Conservation (phyloP, 2,329 filamentous ascomycete species). For the Trichoderma koningiopsis region DNA sequence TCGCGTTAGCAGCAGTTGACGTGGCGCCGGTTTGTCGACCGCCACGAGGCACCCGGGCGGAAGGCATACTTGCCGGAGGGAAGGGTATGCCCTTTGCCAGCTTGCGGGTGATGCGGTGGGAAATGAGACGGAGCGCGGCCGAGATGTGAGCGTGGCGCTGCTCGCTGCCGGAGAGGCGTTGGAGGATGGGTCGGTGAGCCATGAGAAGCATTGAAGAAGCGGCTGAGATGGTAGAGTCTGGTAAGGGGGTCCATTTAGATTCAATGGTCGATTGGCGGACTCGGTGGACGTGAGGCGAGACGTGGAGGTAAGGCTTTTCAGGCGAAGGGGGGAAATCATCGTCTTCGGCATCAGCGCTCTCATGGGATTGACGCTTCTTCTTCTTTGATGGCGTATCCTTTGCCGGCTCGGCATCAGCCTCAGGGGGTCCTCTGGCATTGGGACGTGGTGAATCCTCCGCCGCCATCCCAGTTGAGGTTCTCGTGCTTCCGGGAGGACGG, state of each 20-base stretch:
- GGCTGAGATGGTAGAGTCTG: constrained; percentile 55
- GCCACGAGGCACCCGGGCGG: constrained; percentile 29
- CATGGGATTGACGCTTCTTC: constrained; percentile 28
- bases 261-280: constrained; percentile 67
- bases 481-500: constrained; percentile 13
- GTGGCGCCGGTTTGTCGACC: constrained; percentile 23
- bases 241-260: constrained; percentile 66
- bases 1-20: constrained; percentile 31
- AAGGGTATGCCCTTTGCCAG: constrained; percentile 66
- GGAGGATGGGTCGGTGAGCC: constrained; percentile 63
- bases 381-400: not conserved
- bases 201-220: constrained; percentile 59
- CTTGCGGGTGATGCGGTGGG: constrained; percentile 59
- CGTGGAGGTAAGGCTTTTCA: constrained; percentile 49
- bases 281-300: constrained; percentile 53
- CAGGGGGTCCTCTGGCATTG: not conserved
- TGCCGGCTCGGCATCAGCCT: not conserved
- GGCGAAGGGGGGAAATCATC: constrained; percentile 35
- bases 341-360: constrained; percentile 28
- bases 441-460: not conserved
- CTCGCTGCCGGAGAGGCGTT: constrained; percentile 53
- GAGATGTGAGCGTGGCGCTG: constrained; percentile 56
- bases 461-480: not conserved
- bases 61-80: constrained; percentile 52
- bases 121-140: constrained; percentile 56